phyloP scores from a whole-genome alignment of 108 stramenopile species.

The Skeletonema costatum region DNA sequence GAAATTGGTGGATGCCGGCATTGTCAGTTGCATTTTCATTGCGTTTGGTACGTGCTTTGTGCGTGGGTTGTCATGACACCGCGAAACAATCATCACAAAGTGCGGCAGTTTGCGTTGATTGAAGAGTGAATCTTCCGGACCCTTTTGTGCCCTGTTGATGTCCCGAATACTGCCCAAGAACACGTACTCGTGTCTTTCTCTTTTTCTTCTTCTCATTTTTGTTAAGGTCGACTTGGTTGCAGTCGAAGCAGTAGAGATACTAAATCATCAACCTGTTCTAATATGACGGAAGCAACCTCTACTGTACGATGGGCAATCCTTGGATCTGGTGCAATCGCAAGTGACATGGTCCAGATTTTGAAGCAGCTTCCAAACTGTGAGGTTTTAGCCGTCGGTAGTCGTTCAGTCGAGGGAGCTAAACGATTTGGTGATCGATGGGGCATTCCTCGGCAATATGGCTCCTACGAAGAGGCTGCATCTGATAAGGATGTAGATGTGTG shows the following conservation, averaged over 20 bases:
- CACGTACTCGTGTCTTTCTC: too few species aligned
- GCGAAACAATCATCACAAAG: background rate
- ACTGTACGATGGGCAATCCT: constrained; percentile 52
- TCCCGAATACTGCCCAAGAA: background rate
- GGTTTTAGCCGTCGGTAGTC: constrained; percentile 44
- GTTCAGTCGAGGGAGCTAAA: constrained; percentile 19
- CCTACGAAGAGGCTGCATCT: constrained; percentile 42
- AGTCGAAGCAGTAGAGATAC: too few species aligned
- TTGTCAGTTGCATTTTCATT: too few species aligned
- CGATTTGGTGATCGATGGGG: constrained; percentile 40
- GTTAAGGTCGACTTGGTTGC: too few species aligned
- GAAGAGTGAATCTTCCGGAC: background rate
- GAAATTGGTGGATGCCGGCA: too few species aligned
- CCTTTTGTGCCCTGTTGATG: background rate
- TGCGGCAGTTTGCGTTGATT: background rate
- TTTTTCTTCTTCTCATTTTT: too few species aligned
- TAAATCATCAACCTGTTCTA: too few species aligned
- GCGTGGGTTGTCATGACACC: too few species aligned
- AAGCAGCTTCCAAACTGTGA: constrained; percentile 49
- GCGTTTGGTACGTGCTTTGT: too few species aligned
- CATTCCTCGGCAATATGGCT: constrained; percentile 33
- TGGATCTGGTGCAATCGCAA: constrained; percentile 55
- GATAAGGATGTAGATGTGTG: constrained; percentile 49
- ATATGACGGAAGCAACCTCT: background rate
- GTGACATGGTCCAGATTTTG: constrained; percentile 57